Percentiles rank a stretch among this genome's conserved stretches.
These are phyloP conservation scores for Silene conica DNA, from an alignment of 148 eudicot species.

Conservation along the genomic window DNA sequence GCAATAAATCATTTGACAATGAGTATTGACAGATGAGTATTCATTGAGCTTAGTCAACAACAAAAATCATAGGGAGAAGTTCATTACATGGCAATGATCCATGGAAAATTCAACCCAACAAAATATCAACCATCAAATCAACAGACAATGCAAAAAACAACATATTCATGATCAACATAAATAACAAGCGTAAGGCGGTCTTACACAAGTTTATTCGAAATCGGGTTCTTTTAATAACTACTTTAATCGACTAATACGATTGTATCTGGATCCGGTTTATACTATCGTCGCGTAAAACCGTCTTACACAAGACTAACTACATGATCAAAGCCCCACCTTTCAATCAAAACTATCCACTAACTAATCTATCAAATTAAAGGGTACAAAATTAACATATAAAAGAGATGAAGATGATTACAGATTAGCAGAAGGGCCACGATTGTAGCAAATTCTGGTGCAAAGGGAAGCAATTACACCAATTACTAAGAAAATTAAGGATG, in stretches of 20 bases:
- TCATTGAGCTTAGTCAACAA: neutral
- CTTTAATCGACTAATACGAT: too few relatives aligned
- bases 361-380: neutral
- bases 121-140: neutral
- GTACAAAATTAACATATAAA: neutral
- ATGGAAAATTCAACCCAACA: neutral
- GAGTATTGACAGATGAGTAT: too few relatives aligned
- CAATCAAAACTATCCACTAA: neutral
- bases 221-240: too few relatives aligned
- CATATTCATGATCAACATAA: neutral
- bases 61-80: neutral
- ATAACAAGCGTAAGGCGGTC: too few relatives aligned
- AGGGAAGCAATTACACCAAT: constrained; percentile 72
- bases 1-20: neutral
- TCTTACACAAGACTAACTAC: too few relatives aligned
- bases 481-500: constrained; percentile 66
- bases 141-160: neutral
- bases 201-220: too few relatives aligned
- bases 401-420: constrained; percentile 41
- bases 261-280: too few relatives aligned
- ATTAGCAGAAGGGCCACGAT: constrained; percentile 87
- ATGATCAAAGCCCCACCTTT: constrained; percentile 18
- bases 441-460: constrained; percentile 82
- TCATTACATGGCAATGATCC: neutral
- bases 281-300: too few relatives aligned